Conservation (phyloP, 2,329 filamentous ascomycete species). For the Aspergillus brasiliensis region DNA sequence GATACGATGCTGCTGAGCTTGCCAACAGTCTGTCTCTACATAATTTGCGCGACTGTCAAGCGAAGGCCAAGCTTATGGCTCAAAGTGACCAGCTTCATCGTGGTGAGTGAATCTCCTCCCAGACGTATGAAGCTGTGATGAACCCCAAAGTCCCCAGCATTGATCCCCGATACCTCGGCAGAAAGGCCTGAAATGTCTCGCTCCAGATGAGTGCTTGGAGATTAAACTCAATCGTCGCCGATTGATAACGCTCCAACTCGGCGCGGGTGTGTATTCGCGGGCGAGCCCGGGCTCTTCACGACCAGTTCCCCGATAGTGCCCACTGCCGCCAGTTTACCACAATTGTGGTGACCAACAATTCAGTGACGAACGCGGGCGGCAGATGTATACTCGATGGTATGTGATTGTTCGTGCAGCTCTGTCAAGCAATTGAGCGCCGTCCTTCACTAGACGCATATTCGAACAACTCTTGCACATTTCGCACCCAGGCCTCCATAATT, state of each 20-base stretch:
- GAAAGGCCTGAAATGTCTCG: slow-evolving; percentile 12
- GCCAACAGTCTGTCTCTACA: not conserved
- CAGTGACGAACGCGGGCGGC: slow-evolving; percentile 2
- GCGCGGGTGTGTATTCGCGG: not conserved
- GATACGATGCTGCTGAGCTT: not conserved
- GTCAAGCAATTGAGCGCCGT: not conserved
- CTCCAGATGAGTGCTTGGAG: not conserved
- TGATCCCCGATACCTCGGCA: slow-evolving; percentile 17
- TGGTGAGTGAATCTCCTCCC: slow-evolving; percentile 33
- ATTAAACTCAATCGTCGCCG: not conserved
- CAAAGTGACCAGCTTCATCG: slow-evolving; percentile 15
- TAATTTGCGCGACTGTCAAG: slow-evolving; percentile 8
- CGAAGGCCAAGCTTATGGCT: not conserved
- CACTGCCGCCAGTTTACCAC: not conserved
- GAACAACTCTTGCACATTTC: slow-evolving; percentile 2
- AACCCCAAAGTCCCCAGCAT: slow-evolving; percentile 12
- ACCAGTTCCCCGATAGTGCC: not conserved
- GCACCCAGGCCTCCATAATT: not conserved
- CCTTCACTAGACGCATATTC: not conserved
- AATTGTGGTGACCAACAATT: not conserved
- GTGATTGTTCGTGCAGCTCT: not conserved
- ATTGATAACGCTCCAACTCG: not conserved
- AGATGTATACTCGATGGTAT: not conserved
- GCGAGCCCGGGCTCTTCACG: not conserved
- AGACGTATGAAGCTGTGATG: slow-evolving; percentile 32